These are phyloP conservation scores for Mortierella antarctica DNA, from an alignment of 192 early-diverging fungal genomes.

Conservation along the genomic window DNA sequence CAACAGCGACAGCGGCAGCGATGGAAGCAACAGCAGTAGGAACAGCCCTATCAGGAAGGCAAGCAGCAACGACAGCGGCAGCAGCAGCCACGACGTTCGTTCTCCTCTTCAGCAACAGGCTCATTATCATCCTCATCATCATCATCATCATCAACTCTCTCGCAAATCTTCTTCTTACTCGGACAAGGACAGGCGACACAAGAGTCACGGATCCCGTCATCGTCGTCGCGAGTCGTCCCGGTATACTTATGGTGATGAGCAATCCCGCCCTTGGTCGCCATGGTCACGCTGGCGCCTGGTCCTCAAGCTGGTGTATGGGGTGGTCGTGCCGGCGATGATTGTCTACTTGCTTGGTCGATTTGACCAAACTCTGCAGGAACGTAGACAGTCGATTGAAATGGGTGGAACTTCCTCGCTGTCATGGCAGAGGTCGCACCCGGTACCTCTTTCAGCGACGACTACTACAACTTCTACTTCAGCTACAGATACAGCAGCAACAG, in stretches of 20 bases:
- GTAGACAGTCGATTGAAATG: background rate
- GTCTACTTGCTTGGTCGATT: conserved; percentile 11
- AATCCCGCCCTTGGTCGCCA: conserved; percentile 21
- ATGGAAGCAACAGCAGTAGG: background rate
- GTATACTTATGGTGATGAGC: no score
- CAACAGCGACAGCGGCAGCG: background rate
- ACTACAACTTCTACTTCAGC: no score
- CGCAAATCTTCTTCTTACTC: background rate
- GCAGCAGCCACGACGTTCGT: background rate
- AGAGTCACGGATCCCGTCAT: no score
- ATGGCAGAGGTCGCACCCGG: background rate
- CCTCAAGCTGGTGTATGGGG: conserved; percentile 31
- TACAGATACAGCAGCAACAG: background rate
- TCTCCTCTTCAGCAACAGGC: background rate
- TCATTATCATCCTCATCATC: background rate
- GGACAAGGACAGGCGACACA: background rate
- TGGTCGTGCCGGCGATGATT: conserved; percentile 29
- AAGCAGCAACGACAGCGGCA: background rate
- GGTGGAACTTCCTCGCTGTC: background rate
- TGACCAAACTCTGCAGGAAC: background rate
- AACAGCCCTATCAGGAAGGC: background rate
- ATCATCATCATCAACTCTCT: background rate
- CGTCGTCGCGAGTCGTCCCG: no score
- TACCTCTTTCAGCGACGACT: background rate
- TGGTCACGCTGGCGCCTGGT: conserved; percentile 37